phyloP scores from a whole-genome alignment of 2,329 filamentous ascomycete species.

The Colletotrichum ledebouriae region DNA sequence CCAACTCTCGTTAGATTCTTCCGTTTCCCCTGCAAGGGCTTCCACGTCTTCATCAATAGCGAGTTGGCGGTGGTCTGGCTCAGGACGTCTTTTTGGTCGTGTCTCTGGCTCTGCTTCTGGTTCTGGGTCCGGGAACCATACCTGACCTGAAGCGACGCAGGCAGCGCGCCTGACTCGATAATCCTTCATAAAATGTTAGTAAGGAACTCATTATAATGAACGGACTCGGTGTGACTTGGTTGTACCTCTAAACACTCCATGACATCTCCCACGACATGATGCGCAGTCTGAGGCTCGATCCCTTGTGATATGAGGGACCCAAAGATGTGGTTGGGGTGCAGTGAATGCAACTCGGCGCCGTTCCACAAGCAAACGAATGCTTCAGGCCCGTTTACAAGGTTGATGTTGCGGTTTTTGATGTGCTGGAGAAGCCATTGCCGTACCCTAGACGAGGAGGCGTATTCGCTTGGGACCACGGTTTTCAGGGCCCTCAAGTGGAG shows the following conservation, averaged over 20 bases:
- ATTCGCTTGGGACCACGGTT: conserved; percentile 14
- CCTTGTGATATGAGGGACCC: conserved; percentile 24
- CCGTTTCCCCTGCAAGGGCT: not conserved
- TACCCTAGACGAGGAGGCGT: conserved; percentile 14
- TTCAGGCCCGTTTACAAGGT: conserved; percentile 8
- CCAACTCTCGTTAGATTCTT: not conserved
- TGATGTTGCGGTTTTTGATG: conserved; percentile 20
- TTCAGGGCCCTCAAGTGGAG: conserved; percentile 16
- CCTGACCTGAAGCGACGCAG: conserved; percentile 4
- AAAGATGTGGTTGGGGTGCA: conserved; percentile 28
- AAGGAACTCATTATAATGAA: too few relatives aligned
- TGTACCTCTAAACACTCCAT: conserved; percentile 25
- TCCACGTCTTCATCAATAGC: conserved; percentile 6
- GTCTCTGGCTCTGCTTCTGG: not conserved
- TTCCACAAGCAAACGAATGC: conserved; percentile 28
- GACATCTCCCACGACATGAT: conserved; percentile 23
- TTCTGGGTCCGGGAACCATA: conserved; percentile 8
- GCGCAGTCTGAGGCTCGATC: conserved; percentile 13
- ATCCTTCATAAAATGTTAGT: not conserved
- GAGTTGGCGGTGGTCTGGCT: not conserved
- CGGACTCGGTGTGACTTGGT: too few relatives aligned
- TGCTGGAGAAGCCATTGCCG: conserved; percentile 22
- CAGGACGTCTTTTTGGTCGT: conserved; percentile 3
- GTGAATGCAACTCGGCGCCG: conserved; percentile 19
- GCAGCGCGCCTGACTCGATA: conserved; percentile 2